A percentile compares a stretch with the other conserved stretches of the same genome.
Conservation (phyloP, 1,284 basidiomycete species). For the Pholiota adiposa region DNA sequence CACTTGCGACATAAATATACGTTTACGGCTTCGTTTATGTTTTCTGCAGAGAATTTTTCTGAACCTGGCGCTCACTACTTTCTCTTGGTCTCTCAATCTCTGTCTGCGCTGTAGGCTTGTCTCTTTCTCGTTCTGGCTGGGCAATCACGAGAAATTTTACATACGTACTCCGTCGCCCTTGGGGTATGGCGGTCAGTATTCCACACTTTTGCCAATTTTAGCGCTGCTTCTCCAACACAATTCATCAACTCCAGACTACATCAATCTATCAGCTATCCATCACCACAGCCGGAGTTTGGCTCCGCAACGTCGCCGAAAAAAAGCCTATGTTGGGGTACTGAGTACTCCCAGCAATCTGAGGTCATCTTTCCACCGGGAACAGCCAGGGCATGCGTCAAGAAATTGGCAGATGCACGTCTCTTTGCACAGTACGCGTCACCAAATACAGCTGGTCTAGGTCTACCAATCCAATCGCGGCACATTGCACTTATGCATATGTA, state of each 20-base stretch:
- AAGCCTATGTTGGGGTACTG: background rate
- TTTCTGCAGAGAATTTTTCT: background rate
- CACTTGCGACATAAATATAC: background rate
- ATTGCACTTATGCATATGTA: no score
- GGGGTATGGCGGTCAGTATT: background rate
- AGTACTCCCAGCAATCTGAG: background rate
- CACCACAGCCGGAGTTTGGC: conserved; percentile 1
- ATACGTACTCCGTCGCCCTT: background rate
- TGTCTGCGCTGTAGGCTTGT: background rate
- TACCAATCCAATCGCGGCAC: no score
- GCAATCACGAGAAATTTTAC: background rate
- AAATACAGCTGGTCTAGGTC: no score
- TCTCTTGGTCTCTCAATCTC: background rate
- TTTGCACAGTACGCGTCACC: background rate
- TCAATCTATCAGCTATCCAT: conserved; percentile 2
- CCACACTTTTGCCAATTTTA: background rate
- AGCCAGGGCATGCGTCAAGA: background rate
- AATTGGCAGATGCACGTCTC: background rate
- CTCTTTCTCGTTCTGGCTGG: background rate
- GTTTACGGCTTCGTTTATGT: background rate
- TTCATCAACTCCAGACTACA: conserved; percentile 2
- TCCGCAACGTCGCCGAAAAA: background rate
- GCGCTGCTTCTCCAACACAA: background rate
- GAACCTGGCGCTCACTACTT: background rate
- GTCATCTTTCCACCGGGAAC: background rate